Evolutionary conservation across 208 protist species (phyloP), one percentile per base, ranked within the genome.

Genomic region (Porcisia deanei): DNA sequence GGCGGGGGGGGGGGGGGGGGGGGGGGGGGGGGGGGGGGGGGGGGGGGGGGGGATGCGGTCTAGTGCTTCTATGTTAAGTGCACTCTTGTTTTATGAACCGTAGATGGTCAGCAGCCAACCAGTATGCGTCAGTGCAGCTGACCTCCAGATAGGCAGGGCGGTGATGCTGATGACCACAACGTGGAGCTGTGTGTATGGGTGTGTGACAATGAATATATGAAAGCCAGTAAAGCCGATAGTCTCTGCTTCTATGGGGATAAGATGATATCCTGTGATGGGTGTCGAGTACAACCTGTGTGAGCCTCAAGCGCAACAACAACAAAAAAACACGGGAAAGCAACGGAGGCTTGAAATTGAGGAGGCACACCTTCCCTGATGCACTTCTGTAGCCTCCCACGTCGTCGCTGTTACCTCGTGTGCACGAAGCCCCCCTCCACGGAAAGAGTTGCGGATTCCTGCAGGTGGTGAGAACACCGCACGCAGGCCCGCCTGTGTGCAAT

Each of bases 171-270:
- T n/a, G 14, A 41, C 45, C 65, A 57, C 65, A n/a, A 41, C 49
- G 41, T 47, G 64, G 14, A 34, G 20, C 10, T 70, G 12, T 64
- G n/a, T 70, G 49, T 64, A 66, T 72, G 34, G 6, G 4, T 72
- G 39, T 73, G 69, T 73, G 55, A 25, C 53, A 16, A 39, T 73
- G 41, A 52, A 60, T 73, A 39, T 65, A 16, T 53, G 52, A 53
- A 30, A 37, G 34, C 52, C 18, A 12, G 45, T 10, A 16, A 30
- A 66, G 2, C 18, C 9, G 7, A 22, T n/a, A 37, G 61, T 66
- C 39, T 58, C 54, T 30, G 34, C 39, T 4, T 14, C 5, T 34
- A 9, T 47, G 61, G 14, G 6, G 25, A 41, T 47, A 18, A 47
- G 45, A 20, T 12, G 16, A 7, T 4, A 58, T 9, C 25, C 39